Percentiles rank a stretch among this genome's conserved stretches.
phyloP scores from a whole-genome alignment of 176 grass and related monocot species.

The Lolium rigidum region DNA sequence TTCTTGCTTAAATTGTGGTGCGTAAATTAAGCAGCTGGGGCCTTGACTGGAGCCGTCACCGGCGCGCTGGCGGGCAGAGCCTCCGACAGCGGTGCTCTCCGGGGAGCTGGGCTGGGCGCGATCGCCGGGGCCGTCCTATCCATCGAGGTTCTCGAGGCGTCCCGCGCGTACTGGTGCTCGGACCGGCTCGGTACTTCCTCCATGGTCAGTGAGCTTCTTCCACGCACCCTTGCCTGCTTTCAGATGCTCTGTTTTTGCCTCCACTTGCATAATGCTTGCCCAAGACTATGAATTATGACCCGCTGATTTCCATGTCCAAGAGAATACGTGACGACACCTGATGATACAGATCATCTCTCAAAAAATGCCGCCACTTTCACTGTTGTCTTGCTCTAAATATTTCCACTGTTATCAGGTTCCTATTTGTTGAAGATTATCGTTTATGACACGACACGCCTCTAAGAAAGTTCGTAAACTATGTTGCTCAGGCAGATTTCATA shows the following conservation, averaged over 20 bases:
- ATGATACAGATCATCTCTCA: too few relatives aligned
- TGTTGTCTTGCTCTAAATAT: too few relatives aligned
- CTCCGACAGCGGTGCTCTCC: conserved; percentile 66
- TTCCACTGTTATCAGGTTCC: not conserved
- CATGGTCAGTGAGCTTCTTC: conserved; percentile 69
- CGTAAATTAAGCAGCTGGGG: conserved; percentile 49
- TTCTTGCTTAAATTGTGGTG: conserved; percentile 3
- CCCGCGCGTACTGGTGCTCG: conserved; percentile 76
- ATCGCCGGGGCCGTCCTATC: conserved; percentile 77
- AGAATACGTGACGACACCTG: not conserved
- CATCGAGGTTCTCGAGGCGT: conserved; percentile 78
- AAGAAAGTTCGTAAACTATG: conserved; percentile 24
- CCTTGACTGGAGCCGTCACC: conserved; percentile 69
- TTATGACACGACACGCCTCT: not conserved
- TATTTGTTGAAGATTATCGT: not conserved
- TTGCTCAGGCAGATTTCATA: conserved; percentile 81
- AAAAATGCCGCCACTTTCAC: too few relatives aligned
- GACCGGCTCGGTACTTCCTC: conserved; percentile 58
- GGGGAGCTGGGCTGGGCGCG: conserved; percentile 67
- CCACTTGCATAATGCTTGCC: conserved; percentile 13
- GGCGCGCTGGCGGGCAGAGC: conserved; percentile 70
- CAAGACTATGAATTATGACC: not conserved
- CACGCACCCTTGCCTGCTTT: not conserved
- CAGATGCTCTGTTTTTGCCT: not conserved
- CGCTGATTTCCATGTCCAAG: not conserved